Evolutionary conservation across 805 yeast species (phyloP).

Genomic region (Candida nanaspora): DNA sequence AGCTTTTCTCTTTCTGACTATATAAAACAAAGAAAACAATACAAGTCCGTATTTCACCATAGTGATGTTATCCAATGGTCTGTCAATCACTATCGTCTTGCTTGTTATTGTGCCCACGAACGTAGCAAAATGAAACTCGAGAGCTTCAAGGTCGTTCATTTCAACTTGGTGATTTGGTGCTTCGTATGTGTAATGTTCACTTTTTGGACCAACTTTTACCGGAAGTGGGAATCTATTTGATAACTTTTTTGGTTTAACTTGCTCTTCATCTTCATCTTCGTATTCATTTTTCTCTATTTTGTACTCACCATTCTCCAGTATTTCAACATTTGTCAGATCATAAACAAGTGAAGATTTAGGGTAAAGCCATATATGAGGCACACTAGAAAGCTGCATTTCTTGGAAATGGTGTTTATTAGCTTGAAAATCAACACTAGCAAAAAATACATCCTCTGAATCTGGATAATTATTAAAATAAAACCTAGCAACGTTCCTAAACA

Average conservation of each 20-base stretch:
- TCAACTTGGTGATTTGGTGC: constrained; percentile 12
- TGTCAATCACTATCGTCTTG: constrained; percentile 34
- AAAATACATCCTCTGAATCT: constrained; percentile 31
- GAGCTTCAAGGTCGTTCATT: constrained; percentile 22
- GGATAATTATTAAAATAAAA: constrained; percentile 40
- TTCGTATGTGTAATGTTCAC: constrained; percentile 20
- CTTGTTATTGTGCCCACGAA: constrained; percentile 42
- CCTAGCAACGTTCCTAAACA: constrained; percentile 32
- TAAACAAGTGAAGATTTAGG: constrained; percentile 28
- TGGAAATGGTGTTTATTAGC: constrained; percentile 35
- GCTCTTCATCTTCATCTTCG: constrained; percentile 12
- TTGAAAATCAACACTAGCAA: constrained; percentile 44
- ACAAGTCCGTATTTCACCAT: constrained; percentile 39
- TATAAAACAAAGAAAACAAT: constrained; percentile 37
- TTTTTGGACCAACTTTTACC: constrained; percentile 6
- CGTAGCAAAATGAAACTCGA: constrained; percentile 42
- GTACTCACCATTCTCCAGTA: constrained; percentile 1
- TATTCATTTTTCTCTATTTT: constrained; percentile 10
- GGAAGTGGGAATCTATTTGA: constrained; percentile 10
- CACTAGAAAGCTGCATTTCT: constrained; percentile 35
- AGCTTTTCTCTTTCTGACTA: constrained; percentile 43
- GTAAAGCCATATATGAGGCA: constrained; percentile 64
- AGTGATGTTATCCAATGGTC: constrained; percentile 33
- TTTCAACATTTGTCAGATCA: constrained; percentile 25
- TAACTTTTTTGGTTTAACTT: constrained; percentile 4